Evolutionary conservation across 1,139 yeast genomes (phyloP).

Genomic region (Entelexis sorbosivorans): DNA sequence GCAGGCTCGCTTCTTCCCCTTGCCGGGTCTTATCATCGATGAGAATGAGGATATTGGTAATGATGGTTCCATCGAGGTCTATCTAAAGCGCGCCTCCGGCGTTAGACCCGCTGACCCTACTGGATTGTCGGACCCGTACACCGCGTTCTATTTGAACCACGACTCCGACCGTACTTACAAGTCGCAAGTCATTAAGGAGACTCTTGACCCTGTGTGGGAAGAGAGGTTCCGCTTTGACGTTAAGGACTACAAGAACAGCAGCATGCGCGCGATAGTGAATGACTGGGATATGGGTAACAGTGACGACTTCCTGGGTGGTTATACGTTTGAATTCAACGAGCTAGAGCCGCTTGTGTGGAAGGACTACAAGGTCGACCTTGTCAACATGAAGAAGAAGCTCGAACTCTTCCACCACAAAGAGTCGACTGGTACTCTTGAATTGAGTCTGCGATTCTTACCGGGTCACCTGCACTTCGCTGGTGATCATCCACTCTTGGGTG

Average conservation of each 20-base stretch:
- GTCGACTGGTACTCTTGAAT: slow-evolving; percentile 47
- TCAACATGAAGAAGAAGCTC: slow-evolving; percentile 35
- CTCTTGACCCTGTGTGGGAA: slow-evolving; percentile 81
- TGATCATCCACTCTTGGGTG: slow-evolving; percentile 21
- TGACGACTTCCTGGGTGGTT: slow-evolving; percentile 71
- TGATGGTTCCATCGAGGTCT: slow-evolving; percentile 60
- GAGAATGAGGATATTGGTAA: slow-evolving; percentile 64
- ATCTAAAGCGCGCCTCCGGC: slow-evolving; percentile 53
- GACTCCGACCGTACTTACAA: slow-evolving; percentile 56
- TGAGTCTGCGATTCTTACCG: slow-evolving; percentile 57
- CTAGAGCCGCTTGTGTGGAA: slow-evolving; percentile 47
- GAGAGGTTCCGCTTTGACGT: slow-evolving; percentile 48
- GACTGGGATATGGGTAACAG: slow-evolving; percentile 93
- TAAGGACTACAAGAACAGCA: slow-evolving; percentile 40
- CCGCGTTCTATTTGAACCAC: slow-evolving; percentile 55
- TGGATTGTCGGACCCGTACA: slow-evolving; percentile 90
- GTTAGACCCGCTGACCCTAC: slow-evolving; percentile 75
- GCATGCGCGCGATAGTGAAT: slow-evolving; percentile 33
- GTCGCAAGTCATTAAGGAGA: slow-evolving; percentile 72
- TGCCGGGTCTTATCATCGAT: slow-evolving; percentile 46
- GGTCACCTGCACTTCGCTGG: slow-evolving; percentile 26
- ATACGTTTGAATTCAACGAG: slow-evolving; percentile 46
- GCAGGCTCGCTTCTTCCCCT: slow-evolving; percentile 72
- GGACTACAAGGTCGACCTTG: slow-evolving; percentile 25
- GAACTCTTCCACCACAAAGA: slow-evolving; percentile 33